Base-by-base conservation (phyloP, 2,329 filamentous ascomycete genomes). In the Trichophyton rubrum region DNA sequence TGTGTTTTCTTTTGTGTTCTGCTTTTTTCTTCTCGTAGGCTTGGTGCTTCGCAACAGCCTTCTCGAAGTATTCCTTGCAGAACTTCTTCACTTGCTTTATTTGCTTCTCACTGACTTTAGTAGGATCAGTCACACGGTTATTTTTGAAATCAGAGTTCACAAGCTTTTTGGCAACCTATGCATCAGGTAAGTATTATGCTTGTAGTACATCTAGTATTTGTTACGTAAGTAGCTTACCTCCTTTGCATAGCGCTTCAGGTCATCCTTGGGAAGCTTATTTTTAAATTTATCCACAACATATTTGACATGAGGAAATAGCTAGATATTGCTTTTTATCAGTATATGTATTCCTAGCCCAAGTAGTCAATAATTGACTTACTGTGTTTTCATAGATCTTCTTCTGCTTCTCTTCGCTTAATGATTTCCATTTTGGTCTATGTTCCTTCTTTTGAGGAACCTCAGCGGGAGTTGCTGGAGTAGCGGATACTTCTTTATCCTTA, bases 351-450 rank as follows among this genome's bases (percentile, higher is more conserved):
- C 27, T 55, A 22, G 11, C 20, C 15, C 15, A 41, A 13, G 15
- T 24, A 20, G 20, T 24, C n/a, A 8, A 3, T 33, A 47, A 24
- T 33, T 27, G 22, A 11, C 88, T 72, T 80, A 95, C 90, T 58
- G 90, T 95, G 70, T 91, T 91, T 73, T 96, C 91, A 68, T 96
- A 97, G 1, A 96, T 80, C 77, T 90, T 96, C 82, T 90, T 95
- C 74, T 93, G 89, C 75, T 96, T 96, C 65, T 96, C 91, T 66
- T 79, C 72, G 60, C 74, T 72, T 62, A 77, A 76, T 58, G 75
- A 79, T 68, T 77, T 80, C 66, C 78, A 79, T 56, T 79, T 79
- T 49, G 79, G 78, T 22, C 74, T 70, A 7, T 68, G 68, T 62
- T 72, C 71, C 62, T 72, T 76, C 64, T 71, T 73, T 38, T 74